phyloP scores from a whole-genome alignment of 1,284 basidiomycete genomes.

The Microstroma glucosiphilum region DNA sequence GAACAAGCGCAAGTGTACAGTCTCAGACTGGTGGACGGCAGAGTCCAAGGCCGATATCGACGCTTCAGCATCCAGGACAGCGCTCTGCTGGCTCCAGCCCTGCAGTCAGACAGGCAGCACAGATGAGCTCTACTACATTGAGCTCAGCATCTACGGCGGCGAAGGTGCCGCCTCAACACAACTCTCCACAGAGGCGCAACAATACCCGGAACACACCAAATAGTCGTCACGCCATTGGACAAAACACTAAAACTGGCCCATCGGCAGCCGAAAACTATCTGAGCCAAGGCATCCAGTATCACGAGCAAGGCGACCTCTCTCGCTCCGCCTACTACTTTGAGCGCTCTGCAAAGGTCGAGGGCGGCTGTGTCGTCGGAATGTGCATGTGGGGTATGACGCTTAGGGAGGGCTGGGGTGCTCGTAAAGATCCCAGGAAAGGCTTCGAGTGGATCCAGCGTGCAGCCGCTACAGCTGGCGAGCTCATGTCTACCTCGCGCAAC shows the following conservation, averaged over 20 bases:
- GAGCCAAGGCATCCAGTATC: slow-evolving; percentile 64
- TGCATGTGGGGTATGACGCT: slow-evolving; percentile 84
- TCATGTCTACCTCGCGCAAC: slow-evolving; percentile 59
- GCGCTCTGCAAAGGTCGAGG: slow-evolving; percentile 65
- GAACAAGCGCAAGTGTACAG: background rate
- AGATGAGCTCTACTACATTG: background rate
- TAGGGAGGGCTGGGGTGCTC: slow-evolving; percentile 79
- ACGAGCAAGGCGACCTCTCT: slow-evolving; percentile 68
- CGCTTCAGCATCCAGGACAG: background rate
- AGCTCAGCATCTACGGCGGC: no score
- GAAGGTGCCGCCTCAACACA: background rate
- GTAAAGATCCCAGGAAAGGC: slow-evolving; percentile 60
- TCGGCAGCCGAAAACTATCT: slow-evolving; percentile 36
- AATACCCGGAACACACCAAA: background rate
- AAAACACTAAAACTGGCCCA: slow-evolving; percentile 29
- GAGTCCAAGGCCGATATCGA: background rate
- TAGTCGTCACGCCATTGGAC: slow-evolving; percentile 9
- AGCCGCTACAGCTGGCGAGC: slow-evolving; percentile 71
- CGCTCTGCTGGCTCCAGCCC: no score
- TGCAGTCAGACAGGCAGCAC: background rate
- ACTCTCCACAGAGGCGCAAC: no score
- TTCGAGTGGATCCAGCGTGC: slow-evolving; percentile 78
- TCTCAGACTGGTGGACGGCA: background rate
- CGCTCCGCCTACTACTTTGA: slow-evolving; percentile 75
- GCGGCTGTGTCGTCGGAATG: slow-evolving; percentile 82